Base-by-base conservation (phyloP, 2,329 filamentous ascomycete species). In the Graphilbum ipis-grandicollis region DNA sequence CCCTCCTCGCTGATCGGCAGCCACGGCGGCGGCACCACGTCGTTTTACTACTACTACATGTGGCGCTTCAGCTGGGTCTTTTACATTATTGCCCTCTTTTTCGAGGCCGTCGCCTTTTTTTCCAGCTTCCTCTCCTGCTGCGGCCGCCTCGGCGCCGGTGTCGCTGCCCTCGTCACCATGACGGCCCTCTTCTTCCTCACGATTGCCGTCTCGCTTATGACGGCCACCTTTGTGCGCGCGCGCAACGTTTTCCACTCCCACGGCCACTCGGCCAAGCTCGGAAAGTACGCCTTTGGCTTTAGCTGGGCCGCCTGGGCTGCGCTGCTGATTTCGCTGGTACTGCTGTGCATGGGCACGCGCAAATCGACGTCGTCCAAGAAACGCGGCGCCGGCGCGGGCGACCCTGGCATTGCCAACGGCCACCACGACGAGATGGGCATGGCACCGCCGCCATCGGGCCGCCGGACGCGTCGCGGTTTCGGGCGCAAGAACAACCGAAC, bases 51-150 rank as follows among this genome's bases (percentile, higher is more conserved):
- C 64, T 96, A 69, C 61, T 83, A 85, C 58, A 67, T 90, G 52
- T 92, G 84, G 61, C 74, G 88, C 30, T 93, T 94, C 62, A 79
- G 83, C 56, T 96, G 88, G 71, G 83, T 86, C 28, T 90, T 93
- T 57, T 81, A 81, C 61, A 63, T 96, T 39, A 77, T 96, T 46
- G 73, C 75, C 15, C 69, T 94, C 28, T 75, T 93, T 64, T 90
- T 93, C 55, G 71, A 71, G 43, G 65, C 71, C 34, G 39, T 73
- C 19, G 71, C 78, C 43, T 73, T 86, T 52, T 68, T 84, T 55
- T 58, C 66, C 10, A 71, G 75, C 44, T 64, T 84, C 43, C 56
- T 85, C 14, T 77, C 79, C 14, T 74, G 79, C 50, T 81, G 66
- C 56, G 75, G 75, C 25, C 72, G 80, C 39, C 63, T 85, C 2